Conservation (phyloP, 192 early-diverging fungal genomes). For the Coemansia sp. region DNA sequence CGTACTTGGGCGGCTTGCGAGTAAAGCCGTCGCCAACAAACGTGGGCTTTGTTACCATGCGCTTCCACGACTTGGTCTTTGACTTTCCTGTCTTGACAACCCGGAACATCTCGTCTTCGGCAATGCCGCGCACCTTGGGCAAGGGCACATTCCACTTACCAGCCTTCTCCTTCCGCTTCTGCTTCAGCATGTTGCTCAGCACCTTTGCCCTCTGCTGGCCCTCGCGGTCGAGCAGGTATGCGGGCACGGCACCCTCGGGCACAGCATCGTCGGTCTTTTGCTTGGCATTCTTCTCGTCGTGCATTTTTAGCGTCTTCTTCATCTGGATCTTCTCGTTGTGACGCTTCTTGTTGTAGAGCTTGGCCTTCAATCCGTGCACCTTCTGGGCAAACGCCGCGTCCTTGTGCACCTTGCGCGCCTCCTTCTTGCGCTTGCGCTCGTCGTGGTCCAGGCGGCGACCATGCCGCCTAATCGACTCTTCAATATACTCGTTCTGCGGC, state of each 20-base stretch:
- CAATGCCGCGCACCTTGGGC: constrained; percentile 98
- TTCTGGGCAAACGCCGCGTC: constrained; percentile 91
- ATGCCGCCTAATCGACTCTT: constrained; percentile 95
- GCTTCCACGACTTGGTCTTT: constrained; percentile 96
- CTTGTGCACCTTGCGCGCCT: constrained; percentile 93
- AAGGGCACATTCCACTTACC: constrained; percentile 97
- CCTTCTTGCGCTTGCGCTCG: constrained; percentile 95
- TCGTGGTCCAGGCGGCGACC: constrained; percentile 94
- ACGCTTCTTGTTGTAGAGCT: constrained; percentile 98
- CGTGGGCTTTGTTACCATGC: constrained; percentile 97
- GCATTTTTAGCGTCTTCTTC: constrained; percentile 99
- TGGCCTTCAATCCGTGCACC: constrained; percentile 96
- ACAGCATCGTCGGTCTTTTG: constrained; percentile 87
- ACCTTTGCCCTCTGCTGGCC: constrained; percentile 96
- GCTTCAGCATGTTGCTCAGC: constrained; percentile 99
- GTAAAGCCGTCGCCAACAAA: constrained; percentile 99
- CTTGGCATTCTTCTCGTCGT: constrained; percentile 96
- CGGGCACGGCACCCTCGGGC: constrained; percentile 94
- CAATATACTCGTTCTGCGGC: constrained; percentile 98
- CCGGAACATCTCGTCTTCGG: constrained; percentile 99
- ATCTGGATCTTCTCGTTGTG: constrained; percentile 99
- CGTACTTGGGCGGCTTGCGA: constrained; percentile 99
- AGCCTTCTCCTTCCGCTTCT: constrained; percentile 99
- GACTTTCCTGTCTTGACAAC: constrained; percentile 94
- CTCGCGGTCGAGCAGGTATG: constrained; percentile 98